These are phyloP conservation scores for Ceratocystis eucalypticola DNA, from an alignment of 2,329 filamentous ascomycete genomes.

Conservation along the genomic window DNA sequence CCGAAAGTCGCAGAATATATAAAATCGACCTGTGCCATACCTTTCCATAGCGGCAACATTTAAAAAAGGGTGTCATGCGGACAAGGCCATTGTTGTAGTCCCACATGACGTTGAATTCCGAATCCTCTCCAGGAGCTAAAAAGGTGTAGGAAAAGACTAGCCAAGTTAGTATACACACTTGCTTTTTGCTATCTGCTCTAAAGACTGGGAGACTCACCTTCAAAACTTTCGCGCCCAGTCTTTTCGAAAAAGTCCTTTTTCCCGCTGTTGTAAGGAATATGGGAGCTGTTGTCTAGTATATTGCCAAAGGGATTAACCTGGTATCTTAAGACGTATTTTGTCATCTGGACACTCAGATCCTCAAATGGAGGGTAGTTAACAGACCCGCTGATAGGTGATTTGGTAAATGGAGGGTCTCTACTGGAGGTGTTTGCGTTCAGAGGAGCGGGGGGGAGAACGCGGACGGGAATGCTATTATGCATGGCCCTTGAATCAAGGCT, in stretches of 20 bases:
- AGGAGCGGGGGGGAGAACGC: conserved; percentile 24
- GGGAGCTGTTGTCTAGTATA: conserved; percentile 49
- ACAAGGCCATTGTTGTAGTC: conserved; percentile 93
- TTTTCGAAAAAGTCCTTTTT: conserved; percentile 81
- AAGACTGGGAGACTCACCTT: conserved; percentile 45
- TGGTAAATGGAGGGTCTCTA: conserved; percentile 12
- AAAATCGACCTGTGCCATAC: conserved; percentile 31
- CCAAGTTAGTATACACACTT: background rate
- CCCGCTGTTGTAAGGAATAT: conserved; percentile 88
- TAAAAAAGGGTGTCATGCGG: conserved; percentile 89
- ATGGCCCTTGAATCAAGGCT: background rate
- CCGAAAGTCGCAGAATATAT: background rate
- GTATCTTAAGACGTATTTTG: conserved; percentile 47
- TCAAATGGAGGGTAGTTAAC: conserved; percentile 67
- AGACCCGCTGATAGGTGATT: conserved; percentile 35
- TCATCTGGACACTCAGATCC: conserved; percentile 42
- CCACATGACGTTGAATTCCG: conserved; percentile 75
- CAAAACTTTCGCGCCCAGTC: conserved; percentile 76
- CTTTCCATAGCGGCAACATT: conserved; percentile 77
- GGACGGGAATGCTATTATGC: conserved; percentile 15
- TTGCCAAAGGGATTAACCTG: conserved; percentile 51
- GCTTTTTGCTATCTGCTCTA: background rate
- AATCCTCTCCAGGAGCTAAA: conserved; percentile 51
- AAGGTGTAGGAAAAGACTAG: conserved; percentile 78
- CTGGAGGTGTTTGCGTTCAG: too few relatives aligned